phyloP scores from a whole-genome alignment of 768 basidiomycete genomes.

The Pilatotrama ljubarskyi region DNA sequence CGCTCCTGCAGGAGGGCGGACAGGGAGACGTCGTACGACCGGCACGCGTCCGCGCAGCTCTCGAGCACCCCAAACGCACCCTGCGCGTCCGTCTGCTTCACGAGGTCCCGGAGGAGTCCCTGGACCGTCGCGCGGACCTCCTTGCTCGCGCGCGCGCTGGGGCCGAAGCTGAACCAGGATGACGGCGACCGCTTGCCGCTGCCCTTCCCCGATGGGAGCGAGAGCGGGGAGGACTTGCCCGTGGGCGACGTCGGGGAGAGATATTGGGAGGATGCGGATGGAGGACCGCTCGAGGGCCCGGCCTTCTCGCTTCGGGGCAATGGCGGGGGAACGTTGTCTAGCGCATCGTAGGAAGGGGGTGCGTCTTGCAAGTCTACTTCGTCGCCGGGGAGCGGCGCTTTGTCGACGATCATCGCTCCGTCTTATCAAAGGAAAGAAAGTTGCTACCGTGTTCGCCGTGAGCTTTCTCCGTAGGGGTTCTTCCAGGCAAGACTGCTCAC shows the following conservation, averaged over 20 bases:
- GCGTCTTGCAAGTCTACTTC: conserved; percentile 30
- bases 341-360: conserved; percentile 30
- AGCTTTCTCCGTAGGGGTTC: too few relatives aligned
- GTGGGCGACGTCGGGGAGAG: background rate
- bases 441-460: too few relatives aligned
- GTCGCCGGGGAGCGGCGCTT: conserved; percentile 24
- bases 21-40: conserved; percentile 48
- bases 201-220: background rate
- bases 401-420: conserved; percentile 28
- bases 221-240: background rate
- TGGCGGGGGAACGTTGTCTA: background rate
- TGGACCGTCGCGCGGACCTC: conserved; percentile 56
- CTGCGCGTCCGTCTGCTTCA: conserved; percentile 27
- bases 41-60: conserved; percentile 65
- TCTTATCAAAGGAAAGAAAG: background rate
- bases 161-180: conserved; percentile 23
- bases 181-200: background rate
- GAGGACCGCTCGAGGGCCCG: background rate
- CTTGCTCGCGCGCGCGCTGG: conserved; percentile 11
- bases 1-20: conserved; percentile 59
- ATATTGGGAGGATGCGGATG: background rate
- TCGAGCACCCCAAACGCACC: conserved; percentile 47
- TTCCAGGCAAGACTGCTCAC: too few relatives aligned
- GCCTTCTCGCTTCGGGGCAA: conserved; percentile 11
- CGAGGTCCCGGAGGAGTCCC: conserved; percentile 53